Evolutionary conservation across 768 basidiomycete genomes (phyloP), one percentile per base, ranked within the genome.

Genomic region (Daedaleopsis sinensis): DNA sequence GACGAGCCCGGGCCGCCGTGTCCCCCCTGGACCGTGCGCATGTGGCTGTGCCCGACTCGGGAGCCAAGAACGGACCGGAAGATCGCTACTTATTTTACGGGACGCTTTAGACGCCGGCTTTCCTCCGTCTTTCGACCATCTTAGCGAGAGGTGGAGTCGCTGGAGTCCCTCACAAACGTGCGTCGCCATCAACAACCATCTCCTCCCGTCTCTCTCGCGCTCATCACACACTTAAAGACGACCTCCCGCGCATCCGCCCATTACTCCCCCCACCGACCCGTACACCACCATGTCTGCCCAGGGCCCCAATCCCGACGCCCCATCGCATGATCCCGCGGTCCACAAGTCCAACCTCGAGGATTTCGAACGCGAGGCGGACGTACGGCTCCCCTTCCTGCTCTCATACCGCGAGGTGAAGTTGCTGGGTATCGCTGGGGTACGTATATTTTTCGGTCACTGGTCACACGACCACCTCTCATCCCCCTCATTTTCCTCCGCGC

Each of bases 401-500:
- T 78, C 76, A 2, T 62, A 59, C 16, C 69, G 82, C 8, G 87
- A 89, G 71, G 42, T 86, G 55, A 89, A 88, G 71, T 69, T 89
- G 43, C 73, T 89, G 32, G 78, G 81, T 39, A 86, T 89, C 59
- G 80, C 86, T 55, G 87, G 86, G 9, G 85, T 87, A 60, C 64
- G 82, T 75, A 4, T 8, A 15, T 51, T 50, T 36, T 18, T 36
- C 35, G 48, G 39, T 35, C 37, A 12, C 16, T 32, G 0, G 55
- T 64, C 58, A 58, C 55, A 61, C 65, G 57, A 60, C 50, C 47
- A 16, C 36, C 56, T 12, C 58, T 58, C 53, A 55, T 24, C n/a
- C 49, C 18, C 52, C 47, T 42, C 36, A 44, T 37, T 19, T 15
- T n/a, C 27, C 56, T 47, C 36, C 52, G 15, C 36, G 3, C 58